These are phyloP conservation scores for Takakia lepidozioides DNA, from an alignment of 225 moss, liverwort and hornwort species.

Conservation along the genomic window DNA sequence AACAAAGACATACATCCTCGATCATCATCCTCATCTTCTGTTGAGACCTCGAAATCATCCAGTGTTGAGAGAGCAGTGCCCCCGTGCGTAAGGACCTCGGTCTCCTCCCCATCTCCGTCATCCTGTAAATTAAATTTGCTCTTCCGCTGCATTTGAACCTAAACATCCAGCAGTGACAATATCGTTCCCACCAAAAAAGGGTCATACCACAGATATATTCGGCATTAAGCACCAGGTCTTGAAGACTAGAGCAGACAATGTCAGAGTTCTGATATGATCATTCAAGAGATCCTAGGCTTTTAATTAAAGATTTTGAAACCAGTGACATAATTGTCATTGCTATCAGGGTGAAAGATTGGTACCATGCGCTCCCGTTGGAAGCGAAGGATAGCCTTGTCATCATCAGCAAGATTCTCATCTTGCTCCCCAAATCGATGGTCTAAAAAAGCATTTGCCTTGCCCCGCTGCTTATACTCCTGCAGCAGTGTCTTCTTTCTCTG, in stretches of 20 bases:
- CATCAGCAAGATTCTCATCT: constrained; percentile 76
- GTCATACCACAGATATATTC: no score
- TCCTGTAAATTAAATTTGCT: constrained; percentile 78
- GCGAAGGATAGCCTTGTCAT: constrained; percentile 86
- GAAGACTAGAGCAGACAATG: no score
- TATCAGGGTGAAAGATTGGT: no score
- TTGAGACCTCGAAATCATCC: constrained; percentile 75
- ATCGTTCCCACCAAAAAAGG: no score
- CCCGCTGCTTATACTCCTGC: constrained; percentile 87
- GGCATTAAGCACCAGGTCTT: no score
- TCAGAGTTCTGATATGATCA: no score
- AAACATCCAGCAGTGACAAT: background rate
- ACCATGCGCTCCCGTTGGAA: constrained; percentile 98
- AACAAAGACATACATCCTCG: constrained; percentile 69
- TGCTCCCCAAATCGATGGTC: constrained; percentile 95
- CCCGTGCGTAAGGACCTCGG: constrained; percentile 84
- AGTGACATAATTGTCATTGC: no score
- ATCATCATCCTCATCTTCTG: constrained; percentile 61
- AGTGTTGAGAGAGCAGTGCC: constrained; percentile 76
- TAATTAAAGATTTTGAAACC: no score
- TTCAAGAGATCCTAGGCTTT: no score
- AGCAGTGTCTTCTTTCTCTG: constrained; percentile 91
- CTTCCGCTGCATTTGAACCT: constrained; percentile 84
- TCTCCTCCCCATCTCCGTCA: constrained; percentile 52
- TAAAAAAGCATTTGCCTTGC: constrained; percentile 73